Evolutionary conservation across 805 yeast genomes (phyloP).

Genomic region (Candida verbasci): DNA sequence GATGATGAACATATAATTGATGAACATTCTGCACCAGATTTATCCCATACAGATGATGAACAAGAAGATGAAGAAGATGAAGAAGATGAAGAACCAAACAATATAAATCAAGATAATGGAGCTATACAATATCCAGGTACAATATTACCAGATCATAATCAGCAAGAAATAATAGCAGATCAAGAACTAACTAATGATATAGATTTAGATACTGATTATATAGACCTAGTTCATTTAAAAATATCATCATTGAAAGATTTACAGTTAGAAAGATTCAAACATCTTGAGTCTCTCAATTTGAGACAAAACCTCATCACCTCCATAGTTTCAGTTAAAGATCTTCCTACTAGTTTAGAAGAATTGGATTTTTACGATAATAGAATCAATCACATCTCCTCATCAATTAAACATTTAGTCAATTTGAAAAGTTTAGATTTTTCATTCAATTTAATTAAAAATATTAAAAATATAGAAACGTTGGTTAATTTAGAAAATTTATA

Average conservation of each 20-base stretch:
- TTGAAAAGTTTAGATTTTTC: conserved; percentile 72
- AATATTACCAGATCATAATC: conserved; percentile 39
- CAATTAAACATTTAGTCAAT: conserved; percentile 53
- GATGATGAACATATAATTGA: not conserved
- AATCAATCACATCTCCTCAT: conserved; percentile 77
- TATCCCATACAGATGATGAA: conserved; percentile 15
- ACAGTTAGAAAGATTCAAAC: conserved; percentile 50
- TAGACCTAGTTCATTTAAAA: conserved; percentile 70
- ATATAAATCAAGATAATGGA: conserved; percentile 23
- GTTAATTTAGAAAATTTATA: conserved; percentile 62
- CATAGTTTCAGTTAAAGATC: conserved; percentile 49
- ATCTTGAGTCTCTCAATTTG: conserved; percentile 60
- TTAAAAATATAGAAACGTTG: conserved; percentile 69
- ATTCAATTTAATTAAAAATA: conserved; percentile 83
- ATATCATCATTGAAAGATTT: conserved; percentile 60
- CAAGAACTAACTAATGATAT: conserved; percentile 55
- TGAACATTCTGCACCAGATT: conserved; percentile 1
- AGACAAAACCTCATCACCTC: conserved; percentile 80
- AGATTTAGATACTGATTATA: conserved; percentile 52
- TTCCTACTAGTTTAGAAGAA: conserved; percentile 67
- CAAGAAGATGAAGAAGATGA: conserved; percentile 20
- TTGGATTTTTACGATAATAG: conserved; percentile 90
- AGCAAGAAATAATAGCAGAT: conserved; percentile 65
- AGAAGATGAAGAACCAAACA: conserved; percentile 23
- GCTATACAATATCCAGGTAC: conserved; percentile 43